Base-by-base conservation (phyloP, 2,329 filamentous ascomycete species). In the Ceratocystis albifundus region DNA sequence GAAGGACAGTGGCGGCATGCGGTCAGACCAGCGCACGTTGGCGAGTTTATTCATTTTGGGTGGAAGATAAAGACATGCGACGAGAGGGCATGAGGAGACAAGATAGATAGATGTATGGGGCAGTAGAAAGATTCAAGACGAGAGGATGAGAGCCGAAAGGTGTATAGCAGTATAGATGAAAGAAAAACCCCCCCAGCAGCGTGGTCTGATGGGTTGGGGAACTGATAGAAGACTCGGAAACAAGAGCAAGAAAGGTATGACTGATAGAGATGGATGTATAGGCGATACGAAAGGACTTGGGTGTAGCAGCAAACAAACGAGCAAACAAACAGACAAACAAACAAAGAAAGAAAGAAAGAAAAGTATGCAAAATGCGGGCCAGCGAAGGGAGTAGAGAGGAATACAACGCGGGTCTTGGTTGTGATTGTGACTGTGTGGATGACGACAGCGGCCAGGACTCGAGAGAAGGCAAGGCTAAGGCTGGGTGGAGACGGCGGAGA, bases 11-110 rank as follows among this genome's bases (percentile, higher is more conserved):
- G 64, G 66, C 53, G 66, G 66, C 81, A 86, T 86, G 80, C 84
- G 81, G 77, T 86, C 84, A 75, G 83, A 82, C 84, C 84, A 87
- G 80, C 84, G 83, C 84, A 87, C 86, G 74, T 85, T 86, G 75
- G 83, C 82, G 76, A 87, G 76, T 78, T 87, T 87, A 78, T 87
- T 87, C 84, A 87, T 87, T 74, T 73, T 85, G 80, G 69, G 61
- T 64, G 53, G 62, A 44, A 20, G 32, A 62, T 20, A 61, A 48
- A 65, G 61, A 63, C 67, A 66, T 68, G 62, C 62, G 68, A 61
- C 36, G 55, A 20, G 32, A 30, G 55, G 53, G 61, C 53, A 61
- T 61, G 28, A 67, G 48, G 41, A 20, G 22, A 57, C 22, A 62
- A 41, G 25, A 20, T 7, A 41, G 41, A 20, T 15, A 15, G 36